Base-by-base conservation (phyloP, 108 stramenopile species). In the Aureococcus anophagefferens region DNA sequence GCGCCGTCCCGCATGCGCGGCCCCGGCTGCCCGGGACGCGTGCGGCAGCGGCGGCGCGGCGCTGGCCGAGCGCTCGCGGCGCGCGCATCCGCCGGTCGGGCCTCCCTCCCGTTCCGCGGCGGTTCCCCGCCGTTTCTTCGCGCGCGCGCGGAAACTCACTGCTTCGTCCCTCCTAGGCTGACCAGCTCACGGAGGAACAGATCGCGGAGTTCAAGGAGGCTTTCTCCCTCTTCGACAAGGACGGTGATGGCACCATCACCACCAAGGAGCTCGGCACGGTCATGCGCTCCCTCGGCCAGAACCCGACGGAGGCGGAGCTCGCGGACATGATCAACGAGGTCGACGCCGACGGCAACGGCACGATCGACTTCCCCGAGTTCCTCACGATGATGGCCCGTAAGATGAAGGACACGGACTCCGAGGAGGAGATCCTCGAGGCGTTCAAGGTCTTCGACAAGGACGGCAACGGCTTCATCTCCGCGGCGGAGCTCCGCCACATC, bases 201-300 rank as follows among this genome's bases (percentile, higher is more conserved):
- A 79, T 76, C 64, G 68, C 77, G 18, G 86, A 89, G 81, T 89
- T 89, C 86, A 89, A 89, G 86, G 88, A 89, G 77, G 88, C 87
- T 14, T 89, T 89, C 78, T 81, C 81, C 80, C 73, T 89, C 28
- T 89, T 89, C 75, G 88, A 86, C 77, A 83, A 82, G 79, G 86
- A 87, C 67, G 86, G 86, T 25, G 81, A 83, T 44, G 96, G 96
- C 69, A 98, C 99, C 87, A 99, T 99, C 93, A 99, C 99, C 74
- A 99, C 97, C 89, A 99, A 99, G 92, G 99, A 99, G 85, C 89
- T 99, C 67, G 99, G 99, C 78, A 99, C 99, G 62, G 99, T 99
- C 73, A 98, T 99, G 97, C 87, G 97, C 67, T 98, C 96, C 45
- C 85, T 99, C 72, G 97, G 97, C 79, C 99, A 99, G 85, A 98